These are phyloP conservation scores for Bombardia bombarda DNA, from an alignment of 495 filamentous ascomycete genomes.

Conservation along the genomic window DNA sequence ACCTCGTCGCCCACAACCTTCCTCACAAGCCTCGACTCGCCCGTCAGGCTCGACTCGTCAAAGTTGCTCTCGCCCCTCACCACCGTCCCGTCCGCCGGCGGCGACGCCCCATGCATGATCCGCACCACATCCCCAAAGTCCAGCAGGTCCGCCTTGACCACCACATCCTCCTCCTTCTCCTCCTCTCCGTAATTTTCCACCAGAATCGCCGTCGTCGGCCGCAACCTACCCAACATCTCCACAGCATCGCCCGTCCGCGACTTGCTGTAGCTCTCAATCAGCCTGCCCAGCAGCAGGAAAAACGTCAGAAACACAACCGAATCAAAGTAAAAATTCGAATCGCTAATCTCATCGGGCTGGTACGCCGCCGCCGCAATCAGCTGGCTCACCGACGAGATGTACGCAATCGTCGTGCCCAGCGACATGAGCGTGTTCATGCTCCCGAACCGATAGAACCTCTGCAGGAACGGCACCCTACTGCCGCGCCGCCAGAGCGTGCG, in stretches of 20 bases:
- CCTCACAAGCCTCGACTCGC: conserved; percentile 70
- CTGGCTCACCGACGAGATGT: conserved; percentile 73
- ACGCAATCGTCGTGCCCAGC: conserved; percentile 81
- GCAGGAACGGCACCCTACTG: conserved; percentile 65
- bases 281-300: conserved; percentile 73
- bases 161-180: conserved; percentile 22
- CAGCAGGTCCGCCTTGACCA: conserved; percentile 61
- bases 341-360: conserved; percentile 23
- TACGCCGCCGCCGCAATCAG: conserved; percentile 59
- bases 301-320: conserved; percentile 90
- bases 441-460: conserved; percentile 83
- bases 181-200: conserved; percentile 36
- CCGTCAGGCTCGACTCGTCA: conserved; percentile 86
- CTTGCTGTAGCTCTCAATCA: conserved; percentile 89
- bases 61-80: conserved; percentile 60
- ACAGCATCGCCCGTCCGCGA: conserved; percentile 87
- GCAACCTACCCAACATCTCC: conserved; percentile 64
- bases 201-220: conserved; percentile 71
- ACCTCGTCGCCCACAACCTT: conserved; percentile 67
- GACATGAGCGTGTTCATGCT: conserved; percentile 96
- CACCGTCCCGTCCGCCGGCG: conserved; percentile 74
- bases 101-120: conserved; percentile 72
- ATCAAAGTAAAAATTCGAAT: conserved; percentile 77
- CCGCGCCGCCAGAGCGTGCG: conserved; percentile 69
- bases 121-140: conserved; percentile 77